phyloP scores from a whole-genome alignment of 2,329 filamentous ascomycete species.

The Scedosporium boydii region DNA sequence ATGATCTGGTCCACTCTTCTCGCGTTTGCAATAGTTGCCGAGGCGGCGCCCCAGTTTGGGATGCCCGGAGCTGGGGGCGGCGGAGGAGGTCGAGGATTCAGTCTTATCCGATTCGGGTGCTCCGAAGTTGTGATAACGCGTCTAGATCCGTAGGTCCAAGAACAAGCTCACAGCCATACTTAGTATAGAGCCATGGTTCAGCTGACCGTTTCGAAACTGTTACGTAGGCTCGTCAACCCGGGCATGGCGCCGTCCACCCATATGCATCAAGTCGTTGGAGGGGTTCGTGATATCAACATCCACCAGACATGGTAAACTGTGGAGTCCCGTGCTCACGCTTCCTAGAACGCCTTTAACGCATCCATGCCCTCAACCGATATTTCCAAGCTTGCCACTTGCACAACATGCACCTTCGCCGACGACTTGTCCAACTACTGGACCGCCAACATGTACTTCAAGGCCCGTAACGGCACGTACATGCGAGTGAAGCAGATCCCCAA shows the following conservation, averaged over 20 bases:
- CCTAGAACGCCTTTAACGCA: constrained; percentile 24
- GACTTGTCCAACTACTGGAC: constrained; percentile 25
- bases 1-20: not conserved
- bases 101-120: constrained; percentile 24
- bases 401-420: constrained; percentile 23
- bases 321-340: not conserved
- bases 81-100: not conserved
- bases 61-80: not conserved
- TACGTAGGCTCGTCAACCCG: constrained; percentile 13
- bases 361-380: constrained; percentile 18
- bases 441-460: constrained; percentile 22
- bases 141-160: constrained; percentile 19
- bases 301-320: not conserved
- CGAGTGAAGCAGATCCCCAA: constrained; percentile 25
- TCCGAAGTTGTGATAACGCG: constrained; percentile 36
- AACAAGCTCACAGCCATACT: not conserved
- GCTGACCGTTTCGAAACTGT: not conserved
- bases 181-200: not conserved
- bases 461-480: constrained; percentile 22
- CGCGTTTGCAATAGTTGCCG: not conserved
- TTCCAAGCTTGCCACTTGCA: constrained; percentile 24
- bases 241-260: constrained; percentile 37
- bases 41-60: not conserved
- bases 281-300: constrained; percentile 7
- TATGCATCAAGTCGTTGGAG: constrained; percentile 44